phyloP scores from a whole-genome alignment of 345 rosid genomes.

The Gossypium rotundifolium region DNA sequence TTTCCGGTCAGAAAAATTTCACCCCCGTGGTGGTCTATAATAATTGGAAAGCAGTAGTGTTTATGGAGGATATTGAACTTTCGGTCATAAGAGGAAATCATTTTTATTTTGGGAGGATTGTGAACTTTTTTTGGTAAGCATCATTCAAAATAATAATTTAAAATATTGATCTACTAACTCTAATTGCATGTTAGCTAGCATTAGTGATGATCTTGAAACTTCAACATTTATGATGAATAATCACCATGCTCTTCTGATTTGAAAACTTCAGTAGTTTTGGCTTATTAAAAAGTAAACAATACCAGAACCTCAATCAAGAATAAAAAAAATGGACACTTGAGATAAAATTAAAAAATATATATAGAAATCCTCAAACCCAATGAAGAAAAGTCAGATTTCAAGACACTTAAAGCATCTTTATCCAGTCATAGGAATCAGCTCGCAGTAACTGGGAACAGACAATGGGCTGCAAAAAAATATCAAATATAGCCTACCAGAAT shows the following conservation, averaged over 20 bases:
- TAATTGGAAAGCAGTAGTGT: background rate
- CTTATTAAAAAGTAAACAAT: background rate
- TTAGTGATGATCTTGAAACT: background rate
- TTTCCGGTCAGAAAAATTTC: background rate
- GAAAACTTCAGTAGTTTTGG: background rate
- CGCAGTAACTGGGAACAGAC: background rate
- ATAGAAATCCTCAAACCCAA: background rate
- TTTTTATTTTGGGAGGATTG: background rate
- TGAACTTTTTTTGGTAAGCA: background rate
- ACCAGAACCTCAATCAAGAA: background rate
- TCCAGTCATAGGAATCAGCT: background rate
- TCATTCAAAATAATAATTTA: background rate
- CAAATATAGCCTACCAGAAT: background rate
- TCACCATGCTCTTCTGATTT: background rate
- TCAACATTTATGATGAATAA: background rate
- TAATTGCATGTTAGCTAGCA: constrained; percentile 3
- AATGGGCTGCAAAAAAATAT: background rate
- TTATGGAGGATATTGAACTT: background rate
- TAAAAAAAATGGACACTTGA: background rate
- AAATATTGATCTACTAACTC: background rate
- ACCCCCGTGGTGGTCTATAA: background rate
- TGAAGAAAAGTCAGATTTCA: background rate
- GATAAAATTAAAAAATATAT: background rate
- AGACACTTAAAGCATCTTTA: background rate
- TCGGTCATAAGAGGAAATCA: background rate